Base-by-base conservation (phyloP, 1,284 basidiomycete genomes). In the Papiliotrema flavescens region DNA sequence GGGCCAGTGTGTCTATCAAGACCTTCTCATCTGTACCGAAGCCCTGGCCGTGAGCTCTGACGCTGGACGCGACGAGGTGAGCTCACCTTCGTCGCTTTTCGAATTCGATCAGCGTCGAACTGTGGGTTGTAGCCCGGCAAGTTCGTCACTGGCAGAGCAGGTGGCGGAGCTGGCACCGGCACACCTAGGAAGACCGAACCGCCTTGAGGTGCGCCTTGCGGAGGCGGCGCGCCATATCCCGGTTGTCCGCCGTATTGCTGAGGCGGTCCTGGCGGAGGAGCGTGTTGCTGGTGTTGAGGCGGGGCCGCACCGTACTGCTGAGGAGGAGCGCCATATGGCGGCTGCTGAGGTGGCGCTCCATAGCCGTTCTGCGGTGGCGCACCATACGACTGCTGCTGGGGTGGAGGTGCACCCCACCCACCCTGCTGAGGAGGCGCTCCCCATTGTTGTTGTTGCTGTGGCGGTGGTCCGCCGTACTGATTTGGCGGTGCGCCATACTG, bases 71-170 rank as follows among this genome's bases (percentile, higher is more conserved):
- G 20, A 23, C 14, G 32, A 8, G 36, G 26, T 22, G 2, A 22
- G 53, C 68, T 54, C 54, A 70, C 73, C 64, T 78, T 78, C 40
- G 75, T 77, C 8, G 76, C 76, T 55, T 76, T 76, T 37, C 76
- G 55, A 22, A 78, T 64, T 5, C 75, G 60, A 41, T 76, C 72
- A 8, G 71, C 71, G 51, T 77, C 76, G 50, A 76, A 76, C 45
- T 63, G 59, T 14, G 76, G 57, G 55, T 77, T 71, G 60, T 77
- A 77, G 2, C 67, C 70, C 22, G 61, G 62, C 20, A 75, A 57
- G 35, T 62, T 61, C 5, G 64, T 51, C 24, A 73, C 36, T 0
- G 72, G 73, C 17, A 63, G 54, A 15, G 71, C 73, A 22, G 74
- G 74, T 4, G 73, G 71, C 6, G 72, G 74, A 2, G 72, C 57